Conservation (phyloP, 192 early-diverging fungal species). For the Coemansia javaensis region DNA sequence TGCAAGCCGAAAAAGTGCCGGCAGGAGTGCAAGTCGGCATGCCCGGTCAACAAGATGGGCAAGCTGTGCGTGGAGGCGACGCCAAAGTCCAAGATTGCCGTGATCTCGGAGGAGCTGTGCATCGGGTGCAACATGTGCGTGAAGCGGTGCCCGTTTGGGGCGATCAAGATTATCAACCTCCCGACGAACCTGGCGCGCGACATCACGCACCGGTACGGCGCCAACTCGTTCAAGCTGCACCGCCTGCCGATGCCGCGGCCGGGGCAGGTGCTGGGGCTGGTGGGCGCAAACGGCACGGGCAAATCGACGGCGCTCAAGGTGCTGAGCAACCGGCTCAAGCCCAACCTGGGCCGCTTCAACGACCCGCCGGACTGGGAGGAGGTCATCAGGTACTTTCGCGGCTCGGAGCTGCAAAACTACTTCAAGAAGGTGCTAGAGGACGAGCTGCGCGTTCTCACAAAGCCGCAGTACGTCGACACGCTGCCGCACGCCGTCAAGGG, state of each 20-base stretch:
- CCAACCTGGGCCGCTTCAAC: conserved; percentile 84
- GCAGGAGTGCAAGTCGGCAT: conserved; percentile 96
- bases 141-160: conserved; percentile 97
- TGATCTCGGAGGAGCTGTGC: conserved; percentile 92
- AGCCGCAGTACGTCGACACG: conserved; percentile 94
- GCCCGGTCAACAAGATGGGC: conserved; percentile 97
- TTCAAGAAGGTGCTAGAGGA: conserved; percentile 98
- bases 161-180: conserved; percentile 94
- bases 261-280: conserved; percentile 94
- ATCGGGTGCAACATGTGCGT: conserved; percentile 98
- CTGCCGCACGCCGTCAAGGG: conserved; percentile 79
- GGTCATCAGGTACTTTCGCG: conserved; percentile 93
- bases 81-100: conserved; percentile 80
- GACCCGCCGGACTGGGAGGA: conserved; percentile 94
- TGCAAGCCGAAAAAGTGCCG: conserved; percentile 99
- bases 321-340: conserved; percentile 89
- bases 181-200: conserved; percentile 92
- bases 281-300: conserved; percentile 95
- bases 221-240: conserved; percentile 98
- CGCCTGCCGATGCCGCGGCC: conserved; percentile 90
- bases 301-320: conserved; percentile 95
- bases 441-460: conserved; percentile 88
- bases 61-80: conserved; percentile 91
- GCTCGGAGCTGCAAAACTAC: conserved; percentile 97
- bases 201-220: conserved; percentile 92